Base-by-base conservation (phyloP, 768 basidiomycete species). In the Phylloporus sp. region DNA sequence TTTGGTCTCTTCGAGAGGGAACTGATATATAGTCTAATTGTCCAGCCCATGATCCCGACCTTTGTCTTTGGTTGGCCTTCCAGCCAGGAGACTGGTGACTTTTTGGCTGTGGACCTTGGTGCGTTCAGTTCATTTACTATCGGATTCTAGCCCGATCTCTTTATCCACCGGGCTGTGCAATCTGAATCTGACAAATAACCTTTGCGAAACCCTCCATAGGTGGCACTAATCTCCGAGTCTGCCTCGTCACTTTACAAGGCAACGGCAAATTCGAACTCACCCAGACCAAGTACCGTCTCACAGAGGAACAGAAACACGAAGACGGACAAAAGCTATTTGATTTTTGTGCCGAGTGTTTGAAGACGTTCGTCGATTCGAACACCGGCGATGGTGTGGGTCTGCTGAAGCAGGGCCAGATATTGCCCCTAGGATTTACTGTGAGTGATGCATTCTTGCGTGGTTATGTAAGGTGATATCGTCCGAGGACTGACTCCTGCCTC, bases 221-320 rank as follows among this genome's bases (percentile, higher is more conserved):
- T 46, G 95, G 95, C 29, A 98, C 95, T 22, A 98, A 99, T 65
- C 80, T 99, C n/a, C 93, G 97, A 39, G 97, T 97, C 39, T 99
- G 97, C 72, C 86, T 97, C 39, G 95, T 99, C 45, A 89, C 85
- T 26, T 76, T 99, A 2, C 84, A 88, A 59, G 97, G 97, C 23
- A 80, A 85, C 10, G 95, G 97, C 53, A 95, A 95, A 75, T 99
- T 98, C 68, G 94, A 97, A 72, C 88, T 99, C 59, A 93, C 94
- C 0, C 95, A 98, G 67, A 88, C 94, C 31, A 99, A 99, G 71
- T 98, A 97, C 71, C 88, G 95, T 45, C 81, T 99, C 40, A 85
- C 91, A 1, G 97, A 99, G 65, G 97, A 97, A 63, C 97, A 98
- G 70, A 99, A 99, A 70, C 93, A 97, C 53, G 91, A 90, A 7